phyloP scores from a whole-genome alignment of 164 flowering plant species.

The grape (Vitis vinifera) region ASM3070453v1 NC_081807.1:1900501-1901000 shows the following conservation, averaged over 20 bases:
- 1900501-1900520: too few relatives aligned
- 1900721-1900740: conserved; percentile 34
- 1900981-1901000: too few relatives aligned
- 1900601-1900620: too few relatives aligned
- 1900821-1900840: not conserved
- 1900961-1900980: too few relatives aligned
- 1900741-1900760: conserved; percentile 60
- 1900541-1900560: too few relatives aligned
- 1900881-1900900: too few relatives aligned
- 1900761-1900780: conserved; percentile 65
- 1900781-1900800: not conserved
- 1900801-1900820: conserved; percentile 1
- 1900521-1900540: too few relatives aligned
- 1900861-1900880: not conserved
- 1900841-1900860: too few relatives aligned
- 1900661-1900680: not conserved
- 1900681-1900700: not conserved
- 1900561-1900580: too few relatives aligned
- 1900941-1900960: not conserved
- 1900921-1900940: not conserved
- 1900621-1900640: too few relatives aligned
- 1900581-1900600: too few relatives aligned
- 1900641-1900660: not conserved
- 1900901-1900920: not conserved
- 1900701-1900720: not conserved